These are phyloP conservation scores for Neurospora sp. DNA, from an alignment of 495 filamentous ascomycete genomes.

Conservation along the genomic window DNA sequence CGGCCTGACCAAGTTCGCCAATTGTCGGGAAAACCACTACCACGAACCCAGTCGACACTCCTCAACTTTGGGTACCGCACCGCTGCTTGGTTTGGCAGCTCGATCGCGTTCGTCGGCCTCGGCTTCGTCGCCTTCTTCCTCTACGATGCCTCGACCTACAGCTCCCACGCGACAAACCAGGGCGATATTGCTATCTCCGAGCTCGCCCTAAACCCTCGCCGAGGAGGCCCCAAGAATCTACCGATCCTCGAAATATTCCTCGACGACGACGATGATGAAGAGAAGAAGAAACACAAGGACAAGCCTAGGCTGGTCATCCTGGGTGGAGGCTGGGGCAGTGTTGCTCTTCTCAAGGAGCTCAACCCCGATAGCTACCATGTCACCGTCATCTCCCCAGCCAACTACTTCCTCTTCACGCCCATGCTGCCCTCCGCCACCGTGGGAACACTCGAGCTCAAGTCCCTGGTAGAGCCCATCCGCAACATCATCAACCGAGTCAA, in stretches of 20 bases:
- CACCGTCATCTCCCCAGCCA: slow-evolving; percentile 84
- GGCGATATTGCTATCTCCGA: slow-evolving; percentile 74
- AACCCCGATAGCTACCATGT: slow-evolving; percentile 88
- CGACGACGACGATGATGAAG: slow-evolving; percentile 72
- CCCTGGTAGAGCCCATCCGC: slow-evolving; percentile 85
- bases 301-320: slow-evolving; percentile 90
- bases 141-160: slow-evolving; percentile 90
- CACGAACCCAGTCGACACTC: slow-evolving; percentile 29
- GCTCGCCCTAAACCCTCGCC: slow-evolving; percentile 66
- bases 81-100: slow-evolving; percentile 39
- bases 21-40: slow-evolving; percentile 40
- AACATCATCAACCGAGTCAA: slow-evolving; percentile 64
- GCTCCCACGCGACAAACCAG: slow-evolving; percentile 44
- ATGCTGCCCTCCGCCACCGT: slow-evolving; percentile 97
- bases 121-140: slow-evolving; percentile 76
- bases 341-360: slow-evolving; percentile 83
- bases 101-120: slow-evolving; percentile 32
- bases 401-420: slow-evolving; percentile 96
- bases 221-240: slow-evolving; percentile 91
- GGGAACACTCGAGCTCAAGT: slow-evolving; percentile 83
- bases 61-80: slow-evolving; percentile 42
- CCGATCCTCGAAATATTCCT: slow-evolving; percentile 81
- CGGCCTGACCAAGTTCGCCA: slow-evolving; percentile 13
- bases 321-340: slow-evolving; percentile 91
- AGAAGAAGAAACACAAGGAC: slow-evolving; percentile 57